These are phyloP conservation scores for Raffaelea ambrosiae DNA, from an alignment of 2,329 filamentous ascomycete genomes.

Conservation along the genomic window DNA sequence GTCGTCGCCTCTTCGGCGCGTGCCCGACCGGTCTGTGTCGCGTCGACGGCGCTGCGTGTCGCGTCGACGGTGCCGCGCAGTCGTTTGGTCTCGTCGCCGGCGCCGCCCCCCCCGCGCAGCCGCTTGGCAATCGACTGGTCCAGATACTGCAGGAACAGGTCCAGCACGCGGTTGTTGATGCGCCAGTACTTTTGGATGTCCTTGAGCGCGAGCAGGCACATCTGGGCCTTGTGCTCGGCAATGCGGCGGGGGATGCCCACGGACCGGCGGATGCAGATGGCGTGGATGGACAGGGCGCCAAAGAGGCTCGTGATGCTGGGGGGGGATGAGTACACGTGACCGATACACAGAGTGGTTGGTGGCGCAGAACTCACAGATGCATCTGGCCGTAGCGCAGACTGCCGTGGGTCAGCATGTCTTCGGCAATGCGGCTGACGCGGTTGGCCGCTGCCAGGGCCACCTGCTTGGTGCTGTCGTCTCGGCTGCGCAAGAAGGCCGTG, in stretches of 20 bases:
- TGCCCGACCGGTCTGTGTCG: too few relatives aligned
- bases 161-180: background rate
- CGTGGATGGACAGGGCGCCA: background rate
- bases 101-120: background rate
- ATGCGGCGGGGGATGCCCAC: background rate
- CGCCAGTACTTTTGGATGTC: background rate
- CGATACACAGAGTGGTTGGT: background rate
- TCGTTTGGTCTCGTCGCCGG: too few relatives aligned
- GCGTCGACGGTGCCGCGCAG: too few relatives aligned
- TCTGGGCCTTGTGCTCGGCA: background rate
- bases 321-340: background rate
- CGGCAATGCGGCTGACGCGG: background rate
- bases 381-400: background rate
- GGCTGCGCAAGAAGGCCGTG: background rate
- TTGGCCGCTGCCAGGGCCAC: background rate
- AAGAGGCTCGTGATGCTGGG: background rate
- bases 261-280: background rate
- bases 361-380: background rate
- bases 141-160: background rate
- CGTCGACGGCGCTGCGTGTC: too few relatives aligned
- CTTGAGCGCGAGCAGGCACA: background rate
- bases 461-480: background rate
- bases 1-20: too few relatives aligned
- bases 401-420: background rate
- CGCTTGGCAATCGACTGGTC: background rate